phyloP scores from a whole-genome alignment of 1,284 basidiomycete species.

The Peniophora sp. region DNA sequence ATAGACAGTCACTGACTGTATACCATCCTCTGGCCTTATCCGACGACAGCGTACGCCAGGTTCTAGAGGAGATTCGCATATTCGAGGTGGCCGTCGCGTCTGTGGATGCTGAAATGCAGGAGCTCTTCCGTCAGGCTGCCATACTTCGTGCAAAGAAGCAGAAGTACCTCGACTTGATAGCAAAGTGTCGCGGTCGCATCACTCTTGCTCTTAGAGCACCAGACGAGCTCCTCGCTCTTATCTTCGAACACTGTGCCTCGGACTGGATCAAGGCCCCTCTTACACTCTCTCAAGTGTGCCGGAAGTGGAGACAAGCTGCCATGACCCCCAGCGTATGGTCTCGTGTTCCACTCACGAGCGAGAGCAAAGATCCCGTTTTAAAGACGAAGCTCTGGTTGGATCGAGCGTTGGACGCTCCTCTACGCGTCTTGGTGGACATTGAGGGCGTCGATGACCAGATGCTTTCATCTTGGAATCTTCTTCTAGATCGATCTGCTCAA shows the following conservation, averaged over 20 bases:
- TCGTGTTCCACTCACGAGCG: slow-evolving; percentile 42
- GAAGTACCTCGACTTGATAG: slow-evolving; percentile 33
- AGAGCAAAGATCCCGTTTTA: slow-evolving; percentile 31
- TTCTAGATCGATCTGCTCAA: slow-evolving; percentile 30
- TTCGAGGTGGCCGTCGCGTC: slow-evolving; percentile 33
- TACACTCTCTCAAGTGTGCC: slow-evolving; percentile 51
- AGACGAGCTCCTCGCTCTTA: slow-evolving; percentile 44
- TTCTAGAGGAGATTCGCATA: slow-evolving; percentile 24
- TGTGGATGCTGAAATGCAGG: slow-evolving; percentile 36
- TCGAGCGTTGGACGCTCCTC: slow-evolving; percentile 31
- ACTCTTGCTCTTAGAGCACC: slow-evolving; percentile 51
- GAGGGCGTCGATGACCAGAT: slow-evolving; percentile 13
- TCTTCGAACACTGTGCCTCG: slow-evolving; percentile 42
- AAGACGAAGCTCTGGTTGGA: slow-evolving; percentile 44
- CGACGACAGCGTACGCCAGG: slow-evolving; percentile 20
- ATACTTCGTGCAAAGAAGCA: slow-evolving; percentile 35
- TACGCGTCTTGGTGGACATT: slow-evolving; percentile 35
- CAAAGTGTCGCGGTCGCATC: slow-evolving; percentile 37
- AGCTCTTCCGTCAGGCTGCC: slow-evolving; percentile 30
- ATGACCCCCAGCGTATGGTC: slow-evolving; percentile 50
- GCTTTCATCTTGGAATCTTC: slow-evolving; percentile 28
- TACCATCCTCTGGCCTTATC: not conserved
- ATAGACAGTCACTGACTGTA: no score
- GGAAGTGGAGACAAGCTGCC: slow-evolving; percentile 49
- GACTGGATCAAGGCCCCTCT: slow-evolving; percentile 52